Conservation (phyloP, 2,329 filamentous ascomycete genomes). For the Myrmaecium sp. region DNA sequence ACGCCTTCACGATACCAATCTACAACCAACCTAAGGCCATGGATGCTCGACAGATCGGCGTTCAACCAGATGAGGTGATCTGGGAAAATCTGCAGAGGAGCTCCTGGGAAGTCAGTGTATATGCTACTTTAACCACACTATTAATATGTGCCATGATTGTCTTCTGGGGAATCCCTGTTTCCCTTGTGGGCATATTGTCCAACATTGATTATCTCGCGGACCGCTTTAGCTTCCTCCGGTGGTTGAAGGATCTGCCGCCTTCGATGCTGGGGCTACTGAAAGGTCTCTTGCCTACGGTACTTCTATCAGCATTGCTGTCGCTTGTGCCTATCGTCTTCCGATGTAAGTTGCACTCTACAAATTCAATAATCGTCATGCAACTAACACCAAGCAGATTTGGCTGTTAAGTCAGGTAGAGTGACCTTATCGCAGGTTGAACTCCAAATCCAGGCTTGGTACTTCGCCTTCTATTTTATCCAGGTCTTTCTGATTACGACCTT, state of each 20-base stretch:
- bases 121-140: constrained; percentile 18
- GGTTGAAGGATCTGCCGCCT: constrained; percentile 24
- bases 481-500: constrained; percentile 26
- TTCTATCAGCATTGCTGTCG: constrained; percentile 27
- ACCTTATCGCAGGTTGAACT: constrained; percentile 28
- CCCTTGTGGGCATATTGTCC: constrained; percentile 26
- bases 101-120: constrained; percentile 12
- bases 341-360: too few relatives aligned
- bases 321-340: constrained; percentile 27
- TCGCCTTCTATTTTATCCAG: constrained; percentile 24
- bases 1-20: constrained; percentile 63
- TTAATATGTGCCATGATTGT: constrained; percentile 25
- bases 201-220: constrained; percentile 27
- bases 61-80: constrained; percentile 28
- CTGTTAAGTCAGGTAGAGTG: constrained; percentile 36
- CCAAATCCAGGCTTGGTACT: constrained; percentile 21
- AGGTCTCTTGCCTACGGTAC: constrained; percentile 25
- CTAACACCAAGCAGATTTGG: constrained; percentile 27
- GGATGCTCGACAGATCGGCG: constrained; percentile 22
- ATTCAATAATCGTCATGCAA: too few relatives aligned
- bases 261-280: constrained; percentile 28
- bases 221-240: constrained; percentile 21
- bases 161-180: constrained; percentile 29
- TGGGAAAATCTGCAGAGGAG: constrained; percentile 29
- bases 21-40: constrained; percentile 45